Evolutionary conservation across 2,329 filamentous ascomycete genomes (phyloP).

Genomic region (Colletotrichum costaricense): DNA sequence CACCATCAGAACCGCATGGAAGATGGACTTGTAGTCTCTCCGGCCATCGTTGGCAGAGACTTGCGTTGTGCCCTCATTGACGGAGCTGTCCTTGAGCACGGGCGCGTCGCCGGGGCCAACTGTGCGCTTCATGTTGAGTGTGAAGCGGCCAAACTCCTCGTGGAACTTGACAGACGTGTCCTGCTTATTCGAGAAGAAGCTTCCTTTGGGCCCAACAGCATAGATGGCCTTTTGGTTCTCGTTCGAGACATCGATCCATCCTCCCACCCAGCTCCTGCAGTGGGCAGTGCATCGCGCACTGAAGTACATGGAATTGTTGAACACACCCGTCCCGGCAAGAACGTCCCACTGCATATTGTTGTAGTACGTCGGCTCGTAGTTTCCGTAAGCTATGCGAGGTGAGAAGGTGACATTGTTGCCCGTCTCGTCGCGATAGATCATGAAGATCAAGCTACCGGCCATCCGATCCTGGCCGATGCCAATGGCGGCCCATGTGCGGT

Average conservation of each 20-base stretch:
- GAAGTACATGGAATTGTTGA: conserved; percentile 58
- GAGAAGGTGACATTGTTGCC: conserved; percentile 66
- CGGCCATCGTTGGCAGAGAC: conserved; percentile 40
- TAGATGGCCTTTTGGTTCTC: conserved; percentile 63
- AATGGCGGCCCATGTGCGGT: conserved; percentile 63
- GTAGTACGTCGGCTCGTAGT: conserved; percentile 64
- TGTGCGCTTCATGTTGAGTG: conserved; percentile 65
- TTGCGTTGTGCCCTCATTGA: conserved; percentile 49
- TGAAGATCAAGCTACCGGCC: conserved; percentile 63
- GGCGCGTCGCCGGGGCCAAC: conserved; percentile 57
- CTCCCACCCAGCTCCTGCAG: conserved; percentile 63
- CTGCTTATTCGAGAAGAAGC: conserved; percentile 53
- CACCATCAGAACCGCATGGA: conserved; percentile 66
- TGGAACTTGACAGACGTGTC: conserved; percentile 63
- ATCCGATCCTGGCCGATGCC: conserved; percentile 66
- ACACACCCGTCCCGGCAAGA: conserved; percentile 60
- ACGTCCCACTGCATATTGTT: conserved; percentile 55
- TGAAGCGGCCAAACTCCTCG: conserved; percentile 64
- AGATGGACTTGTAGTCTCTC: conserved; percentile 52
- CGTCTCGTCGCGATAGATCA: conserved; percentile 62
- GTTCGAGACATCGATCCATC: conserved; percentile 62
- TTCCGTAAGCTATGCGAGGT: conserved; percentile 60
- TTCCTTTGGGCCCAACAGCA: conserved; percentile 62
- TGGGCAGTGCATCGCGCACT: conserved; percentile 62
- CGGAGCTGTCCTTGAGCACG: conserved; percentile 46